phyloP scores from a whole-genome alignment of 305 asterid genomes.

The Fraxinus sp. region DNA sequence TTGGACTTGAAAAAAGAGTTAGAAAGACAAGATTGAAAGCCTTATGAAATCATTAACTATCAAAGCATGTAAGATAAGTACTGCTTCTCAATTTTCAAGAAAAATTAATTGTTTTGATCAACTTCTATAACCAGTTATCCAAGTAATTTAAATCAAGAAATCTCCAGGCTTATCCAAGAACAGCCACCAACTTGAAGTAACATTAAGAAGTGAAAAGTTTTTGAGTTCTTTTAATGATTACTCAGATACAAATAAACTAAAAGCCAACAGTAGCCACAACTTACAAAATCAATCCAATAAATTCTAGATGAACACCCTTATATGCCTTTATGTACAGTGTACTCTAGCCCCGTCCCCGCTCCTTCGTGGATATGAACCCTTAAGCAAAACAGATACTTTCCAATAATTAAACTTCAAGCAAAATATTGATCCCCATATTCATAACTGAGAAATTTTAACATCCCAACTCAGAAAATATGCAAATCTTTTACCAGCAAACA shows the following conservation, averaged over 20 bases:
- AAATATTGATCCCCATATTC: not conserved
- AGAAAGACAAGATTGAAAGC: not conserved
- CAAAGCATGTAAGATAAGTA: not conserved
- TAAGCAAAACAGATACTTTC: not conserved
- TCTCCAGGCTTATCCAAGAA: not conserved
- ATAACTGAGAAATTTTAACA: not conserved
- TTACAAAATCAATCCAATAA: not conserved
- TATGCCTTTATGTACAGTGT: not conserved
- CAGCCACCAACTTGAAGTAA: not conserved
- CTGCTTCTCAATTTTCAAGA: not conserved
- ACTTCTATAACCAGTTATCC: not conserved
- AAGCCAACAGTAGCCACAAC: not conserved
- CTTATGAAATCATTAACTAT: not conserved
- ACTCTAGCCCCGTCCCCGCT: not conserved
- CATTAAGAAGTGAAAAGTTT: not conserved
- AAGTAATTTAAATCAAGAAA: not conserved
- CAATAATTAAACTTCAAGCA: not conserved
- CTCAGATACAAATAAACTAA: not conserved
- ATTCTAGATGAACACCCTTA: not conserved
- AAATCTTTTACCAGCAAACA: not conserved
- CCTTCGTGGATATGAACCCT: not conserved
- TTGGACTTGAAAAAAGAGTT: not conserved
- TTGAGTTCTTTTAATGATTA: not conserved
- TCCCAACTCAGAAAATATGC: not conserved
- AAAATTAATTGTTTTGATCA: not conserved